Percentiles rank a stretch among this genome's conserved stretches.
These are phyloP conservation scores for Litsea cubeba DNA, from an alignment of 164 flowering plant genomes.

Conservation along the genomic window DNA sequence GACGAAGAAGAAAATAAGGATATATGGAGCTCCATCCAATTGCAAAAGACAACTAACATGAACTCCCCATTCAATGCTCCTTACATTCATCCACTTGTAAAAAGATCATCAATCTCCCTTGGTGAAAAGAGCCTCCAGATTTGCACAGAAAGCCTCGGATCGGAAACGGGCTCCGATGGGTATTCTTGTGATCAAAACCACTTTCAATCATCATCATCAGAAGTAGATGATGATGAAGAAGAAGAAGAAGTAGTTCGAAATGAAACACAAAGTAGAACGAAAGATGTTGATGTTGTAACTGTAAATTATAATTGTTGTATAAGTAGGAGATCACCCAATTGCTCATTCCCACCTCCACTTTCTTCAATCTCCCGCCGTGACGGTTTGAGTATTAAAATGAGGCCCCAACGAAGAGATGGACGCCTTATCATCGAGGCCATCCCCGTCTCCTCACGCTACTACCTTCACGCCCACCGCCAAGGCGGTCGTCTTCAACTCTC, in stretches of 20 bases:
- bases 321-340: slow-evolving; percentile 15
- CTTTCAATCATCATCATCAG: slow-evolving; percentile 17
- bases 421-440: slow-evolving; percentile 68
- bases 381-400: slow-evolving; percentile 45
- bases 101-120: slow-evolving; percentile 41
- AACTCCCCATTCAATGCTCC: slow-evolving; percentile 25
- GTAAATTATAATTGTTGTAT: slow-evolving; percentile 3
- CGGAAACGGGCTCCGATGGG: slow-evolving; percentile 84
- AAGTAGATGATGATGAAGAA: slow-evolving; percentile 1
- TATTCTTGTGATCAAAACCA: slow-evolving; percentile 23
- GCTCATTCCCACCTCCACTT: slow-evolving; percentile 68
- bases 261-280: not conserved
- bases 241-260: slow-evolving; percentile 2
- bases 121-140: slow-evolving; percentile 67
- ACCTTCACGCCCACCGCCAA: slow-evolving; percentile 49
- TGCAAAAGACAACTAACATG: slow-evolving; percentile 24
- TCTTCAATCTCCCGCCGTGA: slow-evolving; percentile 41
- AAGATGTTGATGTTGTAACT: not conserved
- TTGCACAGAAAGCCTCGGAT: slow-evolving; percentile 94
- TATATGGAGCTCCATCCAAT: slow-evolving; percentile 50
- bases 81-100: slow-evolving; percentile 67
- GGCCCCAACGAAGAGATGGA: slow-evolving; percentile 50
- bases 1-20: slow-evolving; percentile 14
- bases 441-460: slow-evolving; percentile 33
- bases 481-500: slow-evolving; percentile 67